Evolutionary conservation across 2,329 filamentous ascomycete genomes (phyloP), one percentile per base, ranked within the genome.

Genomic region (Colletotrichum kahawae): DNA sequence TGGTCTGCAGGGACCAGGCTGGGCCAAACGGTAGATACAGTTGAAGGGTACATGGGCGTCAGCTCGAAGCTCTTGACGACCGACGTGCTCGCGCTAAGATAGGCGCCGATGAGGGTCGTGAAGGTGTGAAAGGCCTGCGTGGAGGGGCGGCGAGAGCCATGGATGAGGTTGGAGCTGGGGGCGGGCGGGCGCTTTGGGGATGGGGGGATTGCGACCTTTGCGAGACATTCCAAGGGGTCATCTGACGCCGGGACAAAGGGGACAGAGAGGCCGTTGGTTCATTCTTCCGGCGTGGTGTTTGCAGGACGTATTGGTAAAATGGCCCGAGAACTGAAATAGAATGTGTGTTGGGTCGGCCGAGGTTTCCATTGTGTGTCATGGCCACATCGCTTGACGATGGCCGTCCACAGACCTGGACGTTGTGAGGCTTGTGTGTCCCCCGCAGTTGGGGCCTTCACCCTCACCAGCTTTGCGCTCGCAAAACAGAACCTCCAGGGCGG

Each of bases 171-270:
- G 48, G 31, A 60, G 29, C 14, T 51, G 29, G 67, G 24, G 27
- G 67, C 14, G 62, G 34, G 38, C 43, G 48, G 63, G 63, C 64
- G 69, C 63, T 67, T 74, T 71, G 60, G 51, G 38, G 38, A 13
- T 27, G 27, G 60, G 67, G 64, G 21, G 38, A 48, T 56, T 74
- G 43, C 43, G 31, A 71, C 62, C 57, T 71, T 63, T 67, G 68
- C 54, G 62, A 67, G 62, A 71, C 72, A 72, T 63, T 67, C 38
- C 27, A 67, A 29, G 68, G 67, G 68, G 68, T 71, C 62, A 71
- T 67, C 67, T 74, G 71, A 71, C 54, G 54, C 60, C 36, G 36
- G 27, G 68, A 33, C 31, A 43, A 54, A 60, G 59, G 38, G 27
- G 29, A 33, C 16, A 27, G 31, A 14, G 34, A 65, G 66, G 48